Conservation (phyloP, 371 early-diverging fungal species). For the Mortierella sp. region DNA sequence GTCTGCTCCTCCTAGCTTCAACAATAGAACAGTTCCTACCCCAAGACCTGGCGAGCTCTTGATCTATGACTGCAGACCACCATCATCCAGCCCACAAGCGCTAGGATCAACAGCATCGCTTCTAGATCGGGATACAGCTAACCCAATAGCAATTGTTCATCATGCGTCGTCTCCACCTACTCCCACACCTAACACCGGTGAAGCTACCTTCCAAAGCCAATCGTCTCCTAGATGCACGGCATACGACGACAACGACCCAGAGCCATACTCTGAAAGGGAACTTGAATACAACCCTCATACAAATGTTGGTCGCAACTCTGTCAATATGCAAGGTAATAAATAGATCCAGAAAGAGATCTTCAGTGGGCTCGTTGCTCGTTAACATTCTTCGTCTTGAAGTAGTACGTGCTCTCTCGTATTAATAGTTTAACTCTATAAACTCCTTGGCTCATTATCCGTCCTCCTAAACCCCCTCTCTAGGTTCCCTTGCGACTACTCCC, state of each 20-base stretch:
- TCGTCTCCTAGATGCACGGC: background rate
- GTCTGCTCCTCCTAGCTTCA: background rate
- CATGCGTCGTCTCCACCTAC: slow-evolving; percentile 30
- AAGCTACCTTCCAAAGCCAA: slow-evolving; percentile 8
- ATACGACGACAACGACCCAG: too few species aligned
- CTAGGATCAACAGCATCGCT: background rate
- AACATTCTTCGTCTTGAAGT: too few species aligned
- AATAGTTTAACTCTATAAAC: background rate
- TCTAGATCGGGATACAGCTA: background rate
- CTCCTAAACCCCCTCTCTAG: slow-evolving; percentile 1
- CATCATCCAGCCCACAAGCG: background rate
- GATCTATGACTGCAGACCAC: slow-evolving; percentile 62
- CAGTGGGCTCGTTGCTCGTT: too few species aligned
- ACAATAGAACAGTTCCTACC: slow-evolving; percentile 23
- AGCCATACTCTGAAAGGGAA: too few species aligned
- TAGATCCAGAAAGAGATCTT: background rate
- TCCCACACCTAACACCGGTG: slow-evolving; percentile 29
- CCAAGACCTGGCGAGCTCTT: slow-evolving; percentile 63
- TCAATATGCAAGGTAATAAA: slow-evolving; percentile 7
- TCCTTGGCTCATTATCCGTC: background rate
- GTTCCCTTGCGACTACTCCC: background rate
- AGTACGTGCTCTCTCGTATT: slow-evolving; percentile 1
- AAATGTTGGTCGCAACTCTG: background rate
- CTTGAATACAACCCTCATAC: too few species aligned
- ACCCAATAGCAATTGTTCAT: background rate